Percentiles rank a stretch among this genome's conserved stretches.
Conservation (phyloP, 2,329 filamentous ascomycete genomes). For the Aureobasidium sp. region DNA sequence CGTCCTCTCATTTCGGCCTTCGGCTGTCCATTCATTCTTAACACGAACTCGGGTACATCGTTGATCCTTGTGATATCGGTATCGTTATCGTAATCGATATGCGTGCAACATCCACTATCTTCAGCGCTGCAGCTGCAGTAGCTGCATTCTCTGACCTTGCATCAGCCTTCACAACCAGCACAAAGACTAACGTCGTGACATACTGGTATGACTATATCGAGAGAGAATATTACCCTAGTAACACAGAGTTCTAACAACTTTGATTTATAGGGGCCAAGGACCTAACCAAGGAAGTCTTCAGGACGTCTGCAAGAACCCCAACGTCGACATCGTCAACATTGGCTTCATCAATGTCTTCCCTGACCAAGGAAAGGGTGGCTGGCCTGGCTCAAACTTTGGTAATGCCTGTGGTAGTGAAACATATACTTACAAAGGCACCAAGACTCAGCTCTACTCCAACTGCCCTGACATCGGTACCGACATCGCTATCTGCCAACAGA, state of each 20-base stretch:
- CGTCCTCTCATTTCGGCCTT: slow-evolving; percentile 48
- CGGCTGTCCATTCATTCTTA: slow-evolving; percentile 33
- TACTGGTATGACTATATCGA: too few relatives aligned
- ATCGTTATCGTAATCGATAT: slow-evolving; percentile 30
- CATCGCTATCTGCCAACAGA: slow-evolving; percentile 53
- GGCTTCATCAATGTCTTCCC: slow-evolving; percentile 52
- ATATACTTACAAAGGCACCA: slow-evolving; percentile 34
- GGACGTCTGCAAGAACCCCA: slow-evolving; percentile 46
- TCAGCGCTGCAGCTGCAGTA: slow-evolving; percentile 29
- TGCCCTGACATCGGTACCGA: slow-evolving; percentile 57
- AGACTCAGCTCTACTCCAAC: slow-evolving; percentile 39
- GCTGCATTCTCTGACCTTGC: slow-evolving; percentile 29
- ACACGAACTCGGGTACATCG: slow-evolving; percentile 14
- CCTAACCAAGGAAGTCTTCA: slow-evolving; percentile 41
- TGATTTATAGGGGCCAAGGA: slow-evolving; percentile 48
- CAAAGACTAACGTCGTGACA: slow-evolving; percentile 44
- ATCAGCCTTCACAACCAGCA: slow-evolving; percentile 36
- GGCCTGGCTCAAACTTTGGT: slow-evolving; percentile 50
- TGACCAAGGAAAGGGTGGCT: slow-evolving; percentile 37
- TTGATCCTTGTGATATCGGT: slow-evolving; percentile 16
- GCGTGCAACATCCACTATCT: slow-evolving; percentile 29
- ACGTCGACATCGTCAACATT: slow-evolving; percentile 50
- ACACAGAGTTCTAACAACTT: slow-evolving; percentile 18
- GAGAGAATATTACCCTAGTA: slow-evolving; percentile 35
- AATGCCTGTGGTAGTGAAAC: slow-evolving; percentile 44